Evolutionary conservation across 805 yeast species (phyloP).

Genomic region (Metschnikowia cerradonensis): DNA sequence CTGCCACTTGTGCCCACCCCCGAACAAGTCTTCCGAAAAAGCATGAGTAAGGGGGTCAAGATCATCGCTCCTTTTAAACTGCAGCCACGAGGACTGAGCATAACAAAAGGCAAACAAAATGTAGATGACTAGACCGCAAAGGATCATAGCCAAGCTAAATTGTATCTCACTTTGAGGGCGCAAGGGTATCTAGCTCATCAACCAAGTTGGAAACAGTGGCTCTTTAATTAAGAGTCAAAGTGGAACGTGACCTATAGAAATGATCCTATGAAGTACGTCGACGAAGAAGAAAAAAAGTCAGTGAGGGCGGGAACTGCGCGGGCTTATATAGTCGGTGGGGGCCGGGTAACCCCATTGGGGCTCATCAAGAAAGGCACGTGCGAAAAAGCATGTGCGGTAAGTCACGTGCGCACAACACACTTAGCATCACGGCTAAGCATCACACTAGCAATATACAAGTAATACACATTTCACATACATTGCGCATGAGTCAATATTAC

Average conservation of each 20-base stretch:
- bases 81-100: conserved; percentile 10
- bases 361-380: background rate
- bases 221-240: conserved; percentile 94
- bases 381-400: background rate
- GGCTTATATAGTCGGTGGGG: conserved; percentile 12
- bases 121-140: conserved; percentile 84
- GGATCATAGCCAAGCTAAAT: conserved; percentile 81
- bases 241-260: conserved; percentile 84
- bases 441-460: too few species aligned
- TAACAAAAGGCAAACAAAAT: conserved; percentile 44
- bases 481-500: too few species aligned
- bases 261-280: conserved; percentile 99
- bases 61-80: conserved; percentile 92
- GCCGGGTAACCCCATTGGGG: conserved; percentile 12
- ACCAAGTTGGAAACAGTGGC: conserved; percentile 99
- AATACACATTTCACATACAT: too few species aligned
- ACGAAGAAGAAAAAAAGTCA: conserved; percentile 53
- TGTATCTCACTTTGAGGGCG: conserved; percentile 83
- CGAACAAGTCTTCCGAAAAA: conserved; percentile 75
- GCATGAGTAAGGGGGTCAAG: conserved; percentile 88
- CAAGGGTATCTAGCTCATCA: conserved; percentile 88
- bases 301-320: conserved; percentile 3
- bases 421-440: background rate
- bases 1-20: conserved; percentile 99
- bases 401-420: too few species aligned